Conservation (phyloP, 306 rosid species). For the Prunus armeniaca region DNA sequence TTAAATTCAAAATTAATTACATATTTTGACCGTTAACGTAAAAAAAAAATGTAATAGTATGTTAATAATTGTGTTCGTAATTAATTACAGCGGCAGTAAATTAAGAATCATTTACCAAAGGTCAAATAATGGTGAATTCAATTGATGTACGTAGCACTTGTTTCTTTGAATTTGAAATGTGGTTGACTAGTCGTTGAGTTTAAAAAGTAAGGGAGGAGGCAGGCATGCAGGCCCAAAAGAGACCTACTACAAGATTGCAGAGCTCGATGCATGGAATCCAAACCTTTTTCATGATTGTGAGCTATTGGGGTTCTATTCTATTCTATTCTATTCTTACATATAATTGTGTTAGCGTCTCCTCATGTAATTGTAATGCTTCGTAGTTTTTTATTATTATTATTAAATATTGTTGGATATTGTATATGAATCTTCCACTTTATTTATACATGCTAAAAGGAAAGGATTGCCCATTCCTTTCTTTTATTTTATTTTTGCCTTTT, state of each 20-base stretch:
- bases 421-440: too few species aligned
- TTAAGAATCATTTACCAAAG: background rate
- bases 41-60: too few species aligned
- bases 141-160: background rate
- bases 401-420: too few species aligned
- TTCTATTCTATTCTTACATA: background rate
- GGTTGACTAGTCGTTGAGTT: constrained; percentile 19
- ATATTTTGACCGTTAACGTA: too few species aligned
- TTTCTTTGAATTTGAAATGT: background rate
- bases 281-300: constrained; percentile 54
- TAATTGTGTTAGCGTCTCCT: background rate
- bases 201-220: background rate
- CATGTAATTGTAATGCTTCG: too few species aligned
- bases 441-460: too few species aligned
- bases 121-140: background rate
- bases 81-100: background rate
- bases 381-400: too few species aligned
- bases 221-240: constrained; percentile 8
- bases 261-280: constrained; percentile 59
- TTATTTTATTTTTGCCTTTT: too few species aligned
- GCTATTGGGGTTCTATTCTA: constrained; percentile 12
- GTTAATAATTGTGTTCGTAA: too few species aligned
- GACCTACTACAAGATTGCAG: constrained; percentile 30
- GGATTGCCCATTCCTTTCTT: too few species aligned
- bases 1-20: too few species aligned